These are phyloP conservation scores for Yamadazyma sp. DNA, from an alignment of 1,139 yeast genomes.

Conservation along the genomic window DNA sequence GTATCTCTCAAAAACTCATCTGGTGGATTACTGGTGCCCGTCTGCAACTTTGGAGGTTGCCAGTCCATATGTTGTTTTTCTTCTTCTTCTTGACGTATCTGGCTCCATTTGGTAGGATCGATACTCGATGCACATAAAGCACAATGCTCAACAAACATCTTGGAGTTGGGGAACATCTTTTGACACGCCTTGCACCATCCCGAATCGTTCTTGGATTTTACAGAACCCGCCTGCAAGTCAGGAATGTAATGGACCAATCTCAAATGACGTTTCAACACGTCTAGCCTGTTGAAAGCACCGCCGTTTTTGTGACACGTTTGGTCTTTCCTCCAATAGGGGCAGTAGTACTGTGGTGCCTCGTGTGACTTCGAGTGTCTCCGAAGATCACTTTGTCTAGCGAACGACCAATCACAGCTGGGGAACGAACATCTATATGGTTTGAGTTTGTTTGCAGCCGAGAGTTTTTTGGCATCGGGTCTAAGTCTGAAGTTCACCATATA, in stretches of 20 bases:
- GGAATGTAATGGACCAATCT: slow-evolving; percentile 64
- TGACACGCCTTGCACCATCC: slow-evolving; percentile 71
- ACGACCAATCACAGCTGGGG: slow-evolving; percentile 65
- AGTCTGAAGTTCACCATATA: slow-evolving; percentile 6
- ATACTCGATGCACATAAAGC: slow-evolving; percentile 54
- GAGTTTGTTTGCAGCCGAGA: slow-evolving; percentile 5
- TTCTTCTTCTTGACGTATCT: slow-evolving; percentile 7
- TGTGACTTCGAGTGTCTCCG: slow-evolving; percentile 67
- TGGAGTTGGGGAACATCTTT: slow-evolving; percentile 55
- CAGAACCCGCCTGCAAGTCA: slow-evolving; percentile 28
- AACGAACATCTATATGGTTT: slow-evolving; percentile 47
- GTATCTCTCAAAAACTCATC: slow-evolving; percentile 8
- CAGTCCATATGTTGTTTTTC: neutral
- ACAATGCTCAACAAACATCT: slow-evolving; percentile 65
- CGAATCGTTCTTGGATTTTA: slow-evolving; percentile 39
- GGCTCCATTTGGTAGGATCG: slow-evolving; percentile 29
- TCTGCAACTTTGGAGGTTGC: neutral
- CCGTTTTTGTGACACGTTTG: slow-evolving; percentile 73
- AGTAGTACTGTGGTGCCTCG: slow-evolving; percentile 60
- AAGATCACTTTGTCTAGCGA: slow-evolving; percentile 64
- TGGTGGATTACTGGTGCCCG: neutral
- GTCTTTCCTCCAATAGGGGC: slow-evolving; percentile 69
- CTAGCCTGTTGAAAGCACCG: slow-evolving; percentile 68
- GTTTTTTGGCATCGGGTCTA: slow-evolving; percentile 4
- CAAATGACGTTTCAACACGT: slow-evolving; percentile 69